These are phyloP conservation scores for Zygotorulaspora danielsina DNA, from an alignment of 805 yeast genomes.

Conservation along the genomic window DNA sequence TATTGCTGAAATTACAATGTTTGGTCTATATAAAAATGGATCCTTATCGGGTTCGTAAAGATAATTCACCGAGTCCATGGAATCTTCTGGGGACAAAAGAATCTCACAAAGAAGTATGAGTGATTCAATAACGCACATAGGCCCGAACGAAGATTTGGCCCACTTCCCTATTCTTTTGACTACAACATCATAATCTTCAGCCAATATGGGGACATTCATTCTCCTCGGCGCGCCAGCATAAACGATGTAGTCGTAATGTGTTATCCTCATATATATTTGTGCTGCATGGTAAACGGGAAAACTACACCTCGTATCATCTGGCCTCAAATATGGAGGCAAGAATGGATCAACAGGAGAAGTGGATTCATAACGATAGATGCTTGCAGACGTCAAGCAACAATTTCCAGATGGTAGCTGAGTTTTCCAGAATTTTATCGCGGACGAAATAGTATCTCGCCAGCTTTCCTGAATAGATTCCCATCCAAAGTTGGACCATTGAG, in stretches of 20 bases:
- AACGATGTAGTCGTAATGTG: constrained; percentile 70
- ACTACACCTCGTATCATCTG: constrained; percentile 41
- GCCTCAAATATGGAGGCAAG: constrained; percentile 5
- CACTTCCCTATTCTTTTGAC: constrained; percentile 39
- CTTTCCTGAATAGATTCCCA: constrained; percentile 9
- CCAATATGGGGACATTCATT: constrained; percentile 57
- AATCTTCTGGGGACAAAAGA: constrained; percentile 42
- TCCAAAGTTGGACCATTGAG: constrained; percentile 14
- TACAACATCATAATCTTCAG: constrained; percentile 44
- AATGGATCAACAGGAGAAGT: background rate
- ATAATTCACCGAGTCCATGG: constrained; percentile 15
- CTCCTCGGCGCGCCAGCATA: constrained; percentile 75
- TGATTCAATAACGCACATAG: constrained; percentile 51
- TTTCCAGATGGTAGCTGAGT: constrained; percentile 8
- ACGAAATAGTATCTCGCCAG: constrained; percentile 10
- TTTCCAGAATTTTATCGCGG: constrained; percentile 11
- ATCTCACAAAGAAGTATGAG: constrained; percentile 54
- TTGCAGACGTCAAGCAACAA: constrained; percentile 9
- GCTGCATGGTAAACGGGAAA: constrained; percentile 65
- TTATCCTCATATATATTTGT: constrained; percentile 61
- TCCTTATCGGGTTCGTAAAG: constrained; percentile 47
- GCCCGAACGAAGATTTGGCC: constrained; percentile 33
- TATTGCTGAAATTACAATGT: constrained; percentile 28
- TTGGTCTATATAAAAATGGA: constrained; percentile 39
- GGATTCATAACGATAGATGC: constrained; percentile 2